Percentiles rank a stretch among this genome's conserved stretches.
Evolutionary conservation across 1,284 basidiomycete genomes (phyloP).

Genomic region (Moniliella sp.): DNA sequence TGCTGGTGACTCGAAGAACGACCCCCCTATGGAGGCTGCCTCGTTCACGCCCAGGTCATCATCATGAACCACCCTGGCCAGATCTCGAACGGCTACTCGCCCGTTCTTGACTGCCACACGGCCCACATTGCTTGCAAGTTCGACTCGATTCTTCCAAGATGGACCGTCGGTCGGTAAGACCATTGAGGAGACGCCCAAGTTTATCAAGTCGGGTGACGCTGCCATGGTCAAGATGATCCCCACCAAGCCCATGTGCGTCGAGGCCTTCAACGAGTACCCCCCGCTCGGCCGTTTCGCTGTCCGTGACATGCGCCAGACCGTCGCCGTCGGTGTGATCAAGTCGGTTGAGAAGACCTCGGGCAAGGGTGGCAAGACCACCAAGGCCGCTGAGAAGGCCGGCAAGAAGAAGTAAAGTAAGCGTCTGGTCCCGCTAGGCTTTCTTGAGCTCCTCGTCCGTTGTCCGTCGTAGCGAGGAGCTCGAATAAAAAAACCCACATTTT

Average conservation of each 20-base stretch:
- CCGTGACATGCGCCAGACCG: constrained; percentile 38
- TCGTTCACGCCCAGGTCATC: constrained; percentile 99
- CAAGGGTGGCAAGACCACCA: constrained; percentile 47
- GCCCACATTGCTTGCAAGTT: constrained; percentile 99
- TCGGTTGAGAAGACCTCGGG: constrained; percentile 8
- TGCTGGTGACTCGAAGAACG: constrained; percentile 97
- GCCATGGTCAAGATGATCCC: constrained; percentile 95
- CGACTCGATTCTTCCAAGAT: constrained; percentile 91
- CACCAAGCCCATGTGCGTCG: constrained; percentile 92
- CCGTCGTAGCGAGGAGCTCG: no score
- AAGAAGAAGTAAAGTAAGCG: no score
- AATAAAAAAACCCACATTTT: no score
- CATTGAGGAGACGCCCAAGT: constrained; percentile 71
- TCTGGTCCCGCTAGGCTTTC: no score
- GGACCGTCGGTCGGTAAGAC: constrained; percentile 80
- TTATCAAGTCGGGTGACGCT: constrained; percentile 45
- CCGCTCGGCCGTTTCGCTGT: constrained; percentile 87
- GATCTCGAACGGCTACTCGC: constrained; percentile 89
- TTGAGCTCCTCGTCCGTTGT: no score
- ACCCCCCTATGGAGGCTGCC: constrained; percentile 94
- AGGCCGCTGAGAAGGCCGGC: no score
- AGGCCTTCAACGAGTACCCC: constrained; percentile 91
- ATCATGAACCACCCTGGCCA: constrained; percentile 99
- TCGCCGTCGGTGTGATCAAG: constrained; percentile 85
- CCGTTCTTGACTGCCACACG: constrained; percentile 98